These are phyloP conservation scores for Epithemia pelagica DNA, from an alignment of 108 stramenopile species.

Conservation along the genomic window DNA sequence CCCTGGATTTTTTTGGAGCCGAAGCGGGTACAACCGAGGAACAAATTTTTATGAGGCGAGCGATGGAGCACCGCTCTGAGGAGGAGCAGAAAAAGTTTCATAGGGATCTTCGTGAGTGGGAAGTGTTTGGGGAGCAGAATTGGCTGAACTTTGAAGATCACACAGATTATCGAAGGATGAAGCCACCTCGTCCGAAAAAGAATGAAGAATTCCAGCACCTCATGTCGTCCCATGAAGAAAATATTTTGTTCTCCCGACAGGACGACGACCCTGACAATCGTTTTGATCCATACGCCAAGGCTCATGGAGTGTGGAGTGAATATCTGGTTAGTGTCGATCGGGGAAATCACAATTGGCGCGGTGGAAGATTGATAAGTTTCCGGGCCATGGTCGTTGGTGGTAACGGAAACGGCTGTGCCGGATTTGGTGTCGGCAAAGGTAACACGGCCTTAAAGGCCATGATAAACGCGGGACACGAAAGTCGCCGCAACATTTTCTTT, in stretches of 20 bases:
- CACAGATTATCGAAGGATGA: conserved; percentile 2
- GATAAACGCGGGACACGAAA: conserved; percentile 60
- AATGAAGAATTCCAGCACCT: no score
- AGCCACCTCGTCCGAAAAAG: not conserved
- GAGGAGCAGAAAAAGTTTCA: conserved; percentile 28
- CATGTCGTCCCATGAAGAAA: no score
- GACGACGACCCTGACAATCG: conserved; percentile 26
- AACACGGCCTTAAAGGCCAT: conserved; percentile 79
- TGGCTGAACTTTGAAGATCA: conserved; percentile 17
- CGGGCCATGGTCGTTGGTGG: conserved; percentile 84
- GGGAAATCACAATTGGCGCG: conserved; percentile 85
- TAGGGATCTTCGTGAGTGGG: conserved; percentile 21
- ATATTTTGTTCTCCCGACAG: not conserved
- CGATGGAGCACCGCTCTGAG: conserved; percentile 28
- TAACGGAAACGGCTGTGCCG: conserved; percentile 91
- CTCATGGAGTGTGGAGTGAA: conserved; percentile 45
- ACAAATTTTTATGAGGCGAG: conserved; percentile 42
- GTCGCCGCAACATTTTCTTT: conserved; percentile 84
- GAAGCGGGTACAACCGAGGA: conserved; percentile 70
- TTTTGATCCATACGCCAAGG: conserved; percentile 39
- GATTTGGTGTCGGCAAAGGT: conserved; percentile 93
- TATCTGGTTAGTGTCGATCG: conserved; percentile 65
- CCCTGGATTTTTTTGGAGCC: conserved; percentile 61
- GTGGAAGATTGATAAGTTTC: conserved; percentile 84
- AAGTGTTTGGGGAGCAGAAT: conserved; percentile 26